phyloP scores from a whole-genome alignment of 345 rosid species.

The Aquilaria malaccensis region DNA sequence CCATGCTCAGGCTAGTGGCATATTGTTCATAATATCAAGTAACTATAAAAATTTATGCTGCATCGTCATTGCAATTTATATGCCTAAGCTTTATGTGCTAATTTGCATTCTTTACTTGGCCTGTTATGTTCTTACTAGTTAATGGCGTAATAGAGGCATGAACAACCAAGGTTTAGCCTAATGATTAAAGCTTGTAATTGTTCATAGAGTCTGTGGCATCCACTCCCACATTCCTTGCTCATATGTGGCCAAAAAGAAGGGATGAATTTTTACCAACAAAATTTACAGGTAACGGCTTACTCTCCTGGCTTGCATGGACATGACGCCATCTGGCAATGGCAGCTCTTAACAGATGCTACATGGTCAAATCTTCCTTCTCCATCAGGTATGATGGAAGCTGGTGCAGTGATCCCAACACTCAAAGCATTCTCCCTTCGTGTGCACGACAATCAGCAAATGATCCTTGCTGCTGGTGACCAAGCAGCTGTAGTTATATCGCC shows the following conservation, averaged over 20 bases:
- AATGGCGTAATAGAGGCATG: too few species aligned
- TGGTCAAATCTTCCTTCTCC: slow-evolving; percentile 97
- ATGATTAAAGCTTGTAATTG: too few species aligned
- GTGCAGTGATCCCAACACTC: slow-evolving; percentile 72
- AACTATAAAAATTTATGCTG: too few species aligned
- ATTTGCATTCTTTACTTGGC: neutral
- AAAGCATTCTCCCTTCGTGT: slow-evolving; percentile 63
- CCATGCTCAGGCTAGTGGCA: too few species aligned
- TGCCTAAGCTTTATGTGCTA: neutral
- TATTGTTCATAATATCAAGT: too few species aligned
- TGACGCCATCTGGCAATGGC: slow-evolving; percentile 75
- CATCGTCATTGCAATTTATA: too few species aligned
- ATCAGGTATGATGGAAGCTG: slow-evolving; percentile 75
- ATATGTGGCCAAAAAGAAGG: neutral
- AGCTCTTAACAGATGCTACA: slow-evolving; percentile 75
- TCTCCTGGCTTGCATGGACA: slow-evolving; percentile 79
- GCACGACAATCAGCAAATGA: slow-evolving; percentile 78
- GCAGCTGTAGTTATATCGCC: slow-evolving; percentile 78
- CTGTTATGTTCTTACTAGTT: too few species aligned
- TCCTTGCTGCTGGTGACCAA: slow-evolving; percentile 96
- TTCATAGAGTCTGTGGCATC: neutral
- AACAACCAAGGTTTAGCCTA: too few species aligned
- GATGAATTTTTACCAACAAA: neutral
- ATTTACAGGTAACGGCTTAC: slow-evolving; percentile 80
- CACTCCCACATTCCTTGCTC: neutral